Conservation (phyloP, 1,284 basidiomycete genomes). For the Salmacisia buchloeana region DNA sequence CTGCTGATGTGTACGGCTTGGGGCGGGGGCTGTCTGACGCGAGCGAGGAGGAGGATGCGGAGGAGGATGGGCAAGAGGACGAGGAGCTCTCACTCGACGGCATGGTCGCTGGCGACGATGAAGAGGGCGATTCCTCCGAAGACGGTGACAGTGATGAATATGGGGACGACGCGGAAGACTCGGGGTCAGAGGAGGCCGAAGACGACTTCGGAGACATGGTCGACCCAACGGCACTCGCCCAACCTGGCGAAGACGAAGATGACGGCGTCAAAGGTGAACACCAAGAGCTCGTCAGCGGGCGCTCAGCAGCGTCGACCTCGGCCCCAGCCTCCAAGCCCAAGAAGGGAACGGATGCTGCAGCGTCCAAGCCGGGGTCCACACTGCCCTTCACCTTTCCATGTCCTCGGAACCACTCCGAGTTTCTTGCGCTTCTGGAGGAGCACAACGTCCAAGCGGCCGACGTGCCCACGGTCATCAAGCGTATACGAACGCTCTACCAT, state of each 20-base stretch:
- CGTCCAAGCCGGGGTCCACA: slow-evolving; percentile 12
- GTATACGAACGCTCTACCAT: slow-evolving; percentile 85
- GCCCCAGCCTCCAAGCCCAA: no score
- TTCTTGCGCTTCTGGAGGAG: slow-evolving; percentile 71
- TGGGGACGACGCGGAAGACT: slow-evolving; percentile 16
- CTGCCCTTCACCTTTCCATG: slow-evolving; percentile 88
- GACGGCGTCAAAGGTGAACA: slow-evolving; percentile 23
- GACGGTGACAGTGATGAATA: slow-evolving; percentile 27
- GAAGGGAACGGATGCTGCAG: neutral
- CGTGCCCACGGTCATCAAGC: slow-evolving; percentile 75
- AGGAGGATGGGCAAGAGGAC: slow-evolving; percentile 45
- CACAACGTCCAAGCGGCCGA: slow-evolving; percentile 57
- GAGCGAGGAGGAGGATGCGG: slow-evolving; percentile 51
- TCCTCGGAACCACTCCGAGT: slow-evolving; percentile 77
- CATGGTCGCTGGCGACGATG: slow-evolving; percentile 51
- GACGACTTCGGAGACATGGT: slow-evolving; percentile 43
- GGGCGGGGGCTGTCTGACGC: slow-evolving; percentile 35
- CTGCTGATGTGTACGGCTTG: slow-evolving; percentile 38
- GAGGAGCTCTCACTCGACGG: slow-evolving; percentile 28
- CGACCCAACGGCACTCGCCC: slow-evolving; percentile 30
- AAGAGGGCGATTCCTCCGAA: slow-evolving; percentile 29
- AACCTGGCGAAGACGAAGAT: slow-evolving; percentile 42
- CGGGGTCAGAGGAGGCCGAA: slow-evolving; percentile 43
- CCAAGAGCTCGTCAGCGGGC: slow-evolving; percentile 13
- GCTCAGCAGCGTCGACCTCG: slow-evolving; percentile 8